Base-by-base conservation (phyloP, 129 eudicot species). In the Flaveria ramosissima region DNA sequence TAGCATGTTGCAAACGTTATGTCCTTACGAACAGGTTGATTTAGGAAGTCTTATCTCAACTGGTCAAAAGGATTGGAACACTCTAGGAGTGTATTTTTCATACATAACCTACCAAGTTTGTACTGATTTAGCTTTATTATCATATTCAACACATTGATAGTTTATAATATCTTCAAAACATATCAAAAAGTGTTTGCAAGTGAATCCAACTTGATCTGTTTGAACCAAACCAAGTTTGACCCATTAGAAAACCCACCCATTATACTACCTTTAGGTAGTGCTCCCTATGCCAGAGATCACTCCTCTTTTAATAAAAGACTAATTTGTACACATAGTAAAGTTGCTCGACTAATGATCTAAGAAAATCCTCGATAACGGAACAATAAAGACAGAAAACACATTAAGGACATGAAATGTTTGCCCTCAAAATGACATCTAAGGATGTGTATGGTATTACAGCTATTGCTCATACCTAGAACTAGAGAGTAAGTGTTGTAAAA, bases 241-340 rank as follows among this genome's bases (percentile, higher is more conserved):
- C 17, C 46, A 4, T 14, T 63, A 63, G 17, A 42, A 23, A 36
- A 3, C 17, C 61, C 19, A 23, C 12, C 61, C 61, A 17, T 10
- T 53, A 6, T 53, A 19, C 61, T 16, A 14, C 56, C 20, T 50
- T 50, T 19, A 57, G 63, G 41, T 36, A 6, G 41, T 36, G 41
- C 41, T 36, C 41, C 41, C 41, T 36, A 36, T 36, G 47, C 43
- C 36, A 72, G 48, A 15, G 32, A 55, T 27, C 23, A 41, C 65
- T 52, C 64, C 76, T 32, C n/a, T 53, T 39, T 72, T 53, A 12
- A 53, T 71, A 46, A 39, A 53, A 71, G 63, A 30, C 64, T 23
- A 14, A 56, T 17, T 20, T 11, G n/a, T 19, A 72, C 32, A 72
- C 53, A 39, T 41, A 19, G 20, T 68, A 55, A 45, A 68, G 23